phyloP scores from a whole-genome alignment of 345 rosid genomes.

The Cardamine occulta region DNA sequence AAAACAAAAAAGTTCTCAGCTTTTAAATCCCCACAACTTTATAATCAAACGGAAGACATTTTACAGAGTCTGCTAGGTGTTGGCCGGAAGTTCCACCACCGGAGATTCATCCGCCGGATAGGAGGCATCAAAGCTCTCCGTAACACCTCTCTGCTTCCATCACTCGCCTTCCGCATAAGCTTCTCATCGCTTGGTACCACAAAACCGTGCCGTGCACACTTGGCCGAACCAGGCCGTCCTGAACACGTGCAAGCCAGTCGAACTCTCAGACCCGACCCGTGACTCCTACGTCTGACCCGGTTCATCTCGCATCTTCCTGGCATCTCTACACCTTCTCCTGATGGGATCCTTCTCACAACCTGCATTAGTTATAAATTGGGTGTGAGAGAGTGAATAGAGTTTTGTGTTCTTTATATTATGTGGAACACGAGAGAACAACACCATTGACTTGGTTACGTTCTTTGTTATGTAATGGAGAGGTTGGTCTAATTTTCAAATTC shows the following conservation, averaged over 20 bases:
- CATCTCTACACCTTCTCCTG: conserved; percentile 44
- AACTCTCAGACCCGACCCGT: conserved; percentile 36
- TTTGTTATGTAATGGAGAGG: conserved; percentile 35
- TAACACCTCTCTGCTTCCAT: conserved; percentile 47
- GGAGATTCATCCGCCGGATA: conserved; percentile 48
- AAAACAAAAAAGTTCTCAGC: conserved; percentile 21
- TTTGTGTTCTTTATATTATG: conserved; percentile 33
- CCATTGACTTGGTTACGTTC: conserved; percentile 25
- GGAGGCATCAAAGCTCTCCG: conserved; percentile 60
- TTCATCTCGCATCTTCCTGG: conserved; percentile 15
- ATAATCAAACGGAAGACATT: conserved; percentile 50
- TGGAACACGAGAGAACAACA: conserved; percentile 17
- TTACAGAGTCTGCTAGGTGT: conserved; percentile 57
- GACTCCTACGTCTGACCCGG: conserved; percentile 29
- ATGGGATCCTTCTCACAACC: conserved; percentile 37
- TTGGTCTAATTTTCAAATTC: conserved; percentile 38
- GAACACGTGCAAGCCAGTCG: conserved; percentile 40
- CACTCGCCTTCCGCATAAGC: conserved; percentile 37
- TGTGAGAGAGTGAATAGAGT: conserved; percentile 37
- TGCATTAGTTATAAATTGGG: conserved; percentile 27
- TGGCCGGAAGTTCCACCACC: conserved; percentile 57
- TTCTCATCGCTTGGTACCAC: conserved; percentile 46
- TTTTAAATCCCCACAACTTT: not conserved
- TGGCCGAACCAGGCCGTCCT: conserved; percentile 38
- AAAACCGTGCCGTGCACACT: conserved; percentile 40